Evolutionary conservation across 495 filamentous ascomycete species (phyloP), one percentile per base, ranked within the genome.

Genomic region (Podospora didyma): DNA sequence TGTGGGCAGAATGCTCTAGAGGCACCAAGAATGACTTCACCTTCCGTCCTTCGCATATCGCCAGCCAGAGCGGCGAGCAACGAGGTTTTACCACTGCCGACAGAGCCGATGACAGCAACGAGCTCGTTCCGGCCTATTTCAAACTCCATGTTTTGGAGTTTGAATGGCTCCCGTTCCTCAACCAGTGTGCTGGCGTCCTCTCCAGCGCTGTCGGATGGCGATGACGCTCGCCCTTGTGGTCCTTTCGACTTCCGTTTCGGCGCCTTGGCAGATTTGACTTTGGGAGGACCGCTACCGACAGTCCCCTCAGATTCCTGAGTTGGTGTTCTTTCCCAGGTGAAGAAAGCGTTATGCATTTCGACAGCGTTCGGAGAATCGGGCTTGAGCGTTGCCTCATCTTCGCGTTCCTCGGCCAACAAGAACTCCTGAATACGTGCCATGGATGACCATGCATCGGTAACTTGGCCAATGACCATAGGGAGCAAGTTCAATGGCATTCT

Each of bases 1-100:
- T 98, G 94, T 0, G 94, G 91, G 62, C 94, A 98, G 62, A 95
- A 96, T 0, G 92, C 89, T 49, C 92, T 74, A 2, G 83, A 83
- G 2, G 89, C 89, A 46, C 92, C 90, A 51, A 96, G 74, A 5
- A 79, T 79, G 6, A 96, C 79, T 35, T 80, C 75, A 1, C 94
- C 94, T 12, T 73, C 71, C 0, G 89, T 94, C 66, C 85, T 83
- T 19, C 92, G 80, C 94, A 98, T 98, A 61, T 98, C 92, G 26
- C 94, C 92, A 2, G 92, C 93, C 44, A 97, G 71, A 6, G 94
- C 92, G 48, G 90, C 89, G 2, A 98, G 83, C 21, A 98, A 74
- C 1, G 93, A 96, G 54, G 84, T 94, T 68, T 98, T 98, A 1
- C 94, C 94, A 51, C 88, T 90, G 16, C 93, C 94, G 2, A 97